Evolutionary conservation across 306 rosid species (phyloP), one percentile per base, ranked within the genome.

Genomic region (Prunus kanzakura): DNA sequence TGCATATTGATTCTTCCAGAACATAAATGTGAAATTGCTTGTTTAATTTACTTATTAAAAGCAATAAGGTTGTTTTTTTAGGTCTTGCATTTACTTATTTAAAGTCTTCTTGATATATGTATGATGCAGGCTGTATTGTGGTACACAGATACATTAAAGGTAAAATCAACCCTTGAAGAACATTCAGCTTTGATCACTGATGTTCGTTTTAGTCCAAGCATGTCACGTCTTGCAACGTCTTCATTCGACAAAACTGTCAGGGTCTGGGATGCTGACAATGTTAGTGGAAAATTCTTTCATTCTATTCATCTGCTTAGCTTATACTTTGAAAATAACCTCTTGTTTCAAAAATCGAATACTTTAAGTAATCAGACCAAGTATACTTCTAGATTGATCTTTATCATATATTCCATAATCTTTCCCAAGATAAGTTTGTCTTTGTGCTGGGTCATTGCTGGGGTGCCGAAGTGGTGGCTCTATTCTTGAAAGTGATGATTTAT

Each of bases 211-310:
- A 92, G 99, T 81, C 93, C 97, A 15, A 96, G 88, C 90, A 83
- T 86, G 89, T 81, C 93, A 2, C 99, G 96, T 18, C 89, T 92
- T 58, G 99, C 99, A 69, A 96, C 99, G 46, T 92, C 98, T 73
- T 96, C 99, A 41, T 96, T 92, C 38, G 99, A 96, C 84, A 91
- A 88, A 89, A 91, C 98, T 70, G 98, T 96, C 82, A 73, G 98
- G 87, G 98, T 96, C 82, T 96, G 99, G 99, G 99, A 92, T 79
- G 96, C 89, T 62, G 99, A 96, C 51, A 96, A 87, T 87, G 99
- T 92, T 62, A 96, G 96, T 92, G 32, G 25, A 85, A 13, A 35
- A 8, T 61, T 77, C 47, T 38, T 65, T 11, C 67, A 41, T 71
- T 27, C 56, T 70, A 30, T 8, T 7, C 43, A 62, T 63, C 56